Evolutionary conservation across 2,329 filamentous ascomycete genomes (phyloP).

Genomic region (Penicillium sp.): DNA sequence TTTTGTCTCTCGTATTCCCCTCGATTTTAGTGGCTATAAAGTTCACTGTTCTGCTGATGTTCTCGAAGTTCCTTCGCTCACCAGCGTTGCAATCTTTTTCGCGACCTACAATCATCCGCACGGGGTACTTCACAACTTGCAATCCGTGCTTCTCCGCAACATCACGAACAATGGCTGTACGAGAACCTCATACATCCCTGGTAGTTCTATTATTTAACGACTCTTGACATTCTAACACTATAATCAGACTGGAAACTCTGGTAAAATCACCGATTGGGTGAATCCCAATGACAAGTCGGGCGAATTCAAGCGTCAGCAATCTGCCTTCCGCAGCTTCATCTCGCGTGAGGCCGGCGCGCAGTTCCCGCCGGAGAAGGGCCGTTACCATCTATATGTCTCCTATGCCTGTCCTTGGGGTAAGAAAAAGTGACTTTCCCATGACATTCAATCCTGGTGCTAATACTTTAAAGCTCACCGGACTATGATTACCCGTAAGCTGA

Average conservation of each 20-base stretch:
- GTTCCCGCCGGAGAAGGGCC: constrained; percentile 81
- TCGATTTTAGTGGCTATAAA: constrained; percentile 8
- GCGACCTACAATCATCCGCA: constrained; percentile 11
- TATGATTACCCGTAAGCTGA: constrained; percentile 83
- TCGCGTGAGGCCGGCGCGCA: constrained; percentile 68
- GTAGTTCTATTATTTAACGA: neutral
- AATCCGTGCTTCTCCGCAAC: constrained; percentile 23
- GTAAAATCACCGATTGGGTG: constrained; percentile 81
- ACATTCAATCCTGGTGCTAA: constrained; percentile 2
- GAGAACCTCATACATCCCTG: neutral
- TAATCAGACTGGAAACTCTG: constrained; percentile 27
- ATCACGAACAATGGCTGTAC: constrained; percentile 37
- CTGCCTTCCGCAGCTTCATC: constrained; percentile 79
- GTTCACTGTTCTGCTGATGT: constrained; percentile 22
- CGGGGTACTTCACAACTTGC: constrained; percentile 13
- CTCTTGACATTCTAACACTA: neutral
- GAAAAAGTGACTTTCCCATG: neutral
- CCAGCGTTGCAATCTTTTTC: constrained; percentile 22
- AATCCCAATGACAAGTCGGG: constrained; percentile 73
- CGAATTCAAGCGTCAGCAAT: constrained; percentile 88
- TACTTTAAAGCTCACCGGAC: constrained; percentile 68
- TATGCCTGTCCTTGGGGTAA: constrained; percentile 88
- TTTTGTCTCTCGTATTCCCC: constrained; percentile 3
- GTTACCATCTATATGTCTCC: constrained; percentile 93
- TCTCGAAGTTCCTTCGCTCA: constrained; percentile 22